These are phyloP conservation scores for Geranium rotundifolium DNA, from an alignment of 345 rosid genomes.

Conservation along the genomic window DNA sequence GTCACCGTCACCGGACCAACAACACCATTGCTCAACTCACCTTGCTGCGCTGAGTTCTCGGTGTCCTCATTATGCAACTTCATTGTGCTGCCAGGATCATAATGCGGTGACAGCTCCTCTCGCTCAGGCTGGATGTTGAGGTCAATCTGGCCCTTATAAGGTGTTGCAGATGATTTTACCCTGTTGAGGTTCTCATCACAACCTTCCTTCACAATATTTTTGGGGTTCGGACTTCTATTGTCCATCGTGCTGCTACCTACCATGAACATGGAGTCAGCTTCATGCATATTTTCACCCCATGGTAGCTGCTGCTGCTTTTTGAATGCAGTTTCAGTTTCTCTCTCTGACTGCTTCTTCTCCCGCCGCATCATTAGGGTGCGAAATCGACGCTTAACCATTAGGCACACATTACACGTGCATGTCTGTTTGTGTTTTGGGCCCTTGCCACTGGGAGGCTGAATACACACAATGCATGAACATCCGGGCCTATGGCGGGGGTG, in stretches of 20 bases:
- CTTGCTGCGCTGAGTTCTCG: slow-evolving; percentile 11
- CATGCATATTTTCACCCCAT: slow-evolving; percentile 26
- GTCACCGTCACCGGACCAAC: too few relatives aligned
- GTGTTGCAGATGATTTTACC: slow-evolving; percentile 33
- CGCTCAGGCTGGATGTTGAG: slow-evolving; percentile 85
- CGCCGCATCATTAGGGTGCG: slow-evolving; percentile 54
- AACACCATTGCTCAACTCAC: not conserved
- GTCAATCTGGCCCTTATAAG: slow-evolving; percentile 71
- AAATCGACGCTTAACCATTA: slow-evolving; percentile 66
- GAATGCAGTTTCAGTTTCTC: slow-evolving; percentile 35
- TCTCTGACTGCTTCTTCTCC: slow-evolving; percentile 57
- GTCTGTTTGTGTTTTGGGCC: slow-evolving; percentile 76
- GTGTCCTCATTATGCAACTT: slow-evolving; percentile 32
- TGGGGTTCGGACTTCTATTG: slow-evolving; percentile 34
- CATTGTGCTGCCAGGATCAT: slow-evolving; percentile 34
- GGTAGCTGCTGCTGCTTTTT: slow-evolving; percentile 29
- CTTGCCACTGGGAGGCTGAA: slow-evolving; percentile 87
- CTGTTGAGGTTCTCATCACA: slow-evolving; percentile 37
- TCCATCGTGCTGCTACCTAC: slow-evolving; percentile 32
- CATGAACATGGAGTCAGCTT: slow-evolving; percentile 30
- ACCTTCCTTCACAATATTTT: slow-evolving; percentile 27
- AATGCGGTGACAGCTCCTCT: slow-evolving; percentile 55
- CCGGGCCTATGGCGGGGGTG: slow-evolving; percentile 91
- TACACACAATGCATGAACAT: slow-evolving; percentile 88
- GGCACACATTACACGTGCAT: slow-evolving; percentile 74